Evolutionary conservation across 2,329 filamentous ascomycete genomes (phyloP).

Genomic region (Leptographium flavum): DNA sequence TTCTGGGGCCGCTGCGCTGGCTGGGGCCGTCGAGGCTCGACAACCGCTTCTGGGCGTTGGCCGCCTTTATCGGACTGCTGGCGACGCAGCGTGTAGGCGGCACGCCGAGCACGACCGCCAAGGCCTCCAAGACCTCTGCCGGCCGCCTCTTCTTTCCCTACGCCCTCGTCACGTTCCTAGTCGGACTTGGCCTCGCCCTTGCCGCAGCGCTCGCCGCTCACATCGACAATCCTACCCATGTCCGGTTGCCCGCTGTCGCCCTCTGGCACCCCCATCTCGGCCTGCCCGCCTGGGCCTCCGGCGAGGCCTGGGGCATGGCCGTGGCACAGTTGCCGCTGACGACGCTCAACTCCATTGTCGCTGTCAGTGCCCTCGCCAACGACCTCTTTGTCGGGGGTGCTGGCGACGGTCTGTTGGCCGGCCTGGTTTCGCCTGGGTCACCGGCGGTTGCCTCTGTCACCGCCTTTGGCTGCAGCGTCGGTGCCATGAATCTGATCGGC

Average conservation of each 20-base stretch:
- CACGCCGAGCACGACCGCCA: background rate
- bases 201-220: constrained; percentile 18
- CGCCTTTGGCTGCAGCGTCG: constrained; percentile 66
- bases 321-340: constrained; percentile 83
- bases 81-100: constrained; percentile 33
- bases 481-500: constrained; percentile 66
- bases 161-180: constrained; percentile 55
- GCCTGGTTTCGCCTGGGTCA: too few species aligned
- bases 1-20: constrained; percentile 60
- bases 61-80: constrained; percentile 58
- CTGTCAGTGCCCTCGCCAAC: constrained; percentile 62
- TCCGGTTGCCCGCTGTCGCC: constrained; percentile 33
- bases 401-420: constrained; percentile 58
- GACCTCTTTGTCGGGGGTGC: constrained; percentile 57
- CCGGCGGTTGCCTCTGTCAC: constrained; percentile 41
- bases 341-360: constrained; percentile 83
- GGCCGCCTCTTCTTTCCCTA: constrained; percentile 48
- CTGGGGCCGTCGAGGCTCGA: constrained; percentile 47
- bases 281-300: constrained; percentile 24
- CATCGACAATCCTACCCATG: constrained; percentile 9
- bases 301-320: constrained; percentile 40
- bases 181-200: constrained; percentile 52
- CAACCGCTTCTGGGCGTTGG: constrained; percentile 65
- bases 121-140: too few species aligned
- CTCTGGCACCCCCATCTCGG: constrained; percentile 46